phyloP scores from a whole-genome alignment of 2,329 filamentous ascomycete genomes.

The Orbilia brochopaga region DNA sequence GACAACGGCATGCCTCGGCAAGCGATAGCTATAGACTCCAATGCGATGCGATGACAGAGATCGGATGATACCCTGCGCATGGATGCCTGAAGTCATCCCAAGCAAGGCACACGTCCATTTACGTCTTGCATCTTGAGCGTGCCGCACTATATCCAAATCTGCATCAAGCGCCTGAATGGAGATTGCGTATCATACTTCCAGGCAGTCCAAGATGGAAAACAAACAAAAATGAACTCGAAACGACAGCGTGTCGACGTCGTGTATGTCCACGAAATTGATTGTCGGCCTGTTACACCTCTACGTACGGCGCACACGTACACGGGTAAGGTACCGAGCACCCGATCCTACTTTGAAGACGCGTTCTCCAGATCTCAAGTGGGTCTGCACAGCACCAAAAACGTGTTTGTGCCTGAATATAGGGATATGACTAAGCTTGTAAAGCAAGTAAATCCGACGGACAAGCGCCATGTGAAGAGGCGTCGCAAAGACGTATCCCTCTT shows the following conservation, averaged over 20 bases:
- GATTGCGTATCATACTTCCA: background rate
- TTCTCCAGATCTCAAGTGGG: too few species aligned
- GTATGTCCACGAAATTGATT: slow-evolving; percentile 18
- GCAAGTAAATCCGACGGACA: slow-evolving; percentile 16
- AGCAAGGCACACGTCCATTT: slow-evolving; percentile 22
- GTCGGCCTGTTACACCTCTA: slow-evolving; percentile 2
- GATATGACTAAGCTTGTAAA: slow-evolving; percentile 11
- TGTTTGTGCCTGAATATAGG: slow-evolving; percentile 42
- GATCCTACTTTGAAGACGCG: slow-evolving; percentile 23
- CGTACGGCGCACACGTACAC: background rate
- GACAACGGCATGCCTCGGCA: slow-evolving; percentile 16
- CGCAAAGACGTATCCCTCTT: slow-evolving; percentile 24
- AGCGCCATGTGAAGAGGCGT: slow-evolving; percentile 15
- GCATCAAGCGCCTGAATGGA: slow-evolving; percentile 2
- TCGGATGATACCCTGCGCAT: slow-evolving; percentile 9
- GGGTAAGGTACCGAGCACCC: slow-evolving; percentile 15
- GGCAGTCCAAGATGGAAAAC: background rate
- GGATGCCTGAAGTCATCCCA: slow-evolving; percentile 33
- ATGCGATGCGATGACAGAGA: background rate
- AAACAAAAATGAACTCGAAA: slow-evolving; percentile 13
- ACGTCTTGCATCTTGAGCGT: background rate
- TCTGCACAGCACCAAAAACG: slow-evolving; percentile 21
- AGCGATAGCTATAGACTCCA: background rate
- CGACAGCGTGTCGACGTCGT: slow-evolving; percentile 19
- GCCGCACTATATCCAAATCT: slow-evolving; percentile 20